Evolutionary conservation across 345 rosid genomes (phyloP).

Genomic region (Populus pruinosa): DNA sequence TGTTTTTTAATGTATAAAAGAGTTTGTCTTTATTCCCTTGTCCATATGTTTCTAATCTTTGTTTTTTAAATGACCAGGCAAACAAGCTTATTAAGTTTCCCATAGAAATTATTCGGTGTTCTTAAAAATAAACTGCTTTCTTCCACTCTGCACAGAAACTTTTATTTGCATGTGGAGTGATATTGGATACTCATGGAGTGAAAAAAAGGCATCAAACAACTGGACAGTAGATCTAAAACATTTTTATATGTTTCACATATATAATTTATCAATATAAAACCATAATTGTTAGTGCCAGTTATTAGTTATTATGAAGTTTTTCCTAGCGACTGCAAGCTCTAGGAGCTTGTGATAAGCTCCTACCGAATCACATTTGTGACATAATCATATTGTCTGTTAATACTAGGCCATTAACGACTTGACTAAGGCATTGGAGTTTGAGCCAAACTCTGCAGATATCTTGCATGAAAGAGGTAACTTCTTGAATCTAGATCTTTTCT

Average conservation of each 20-base stretch:
- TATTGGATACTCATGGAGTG: background rate
- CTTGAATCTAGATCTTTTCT: slow-evolving; percentile 9
- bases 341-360: background rate
- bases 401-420: slow-evolving; percentile 87
- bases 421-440: slow-evolving; percentile 84
- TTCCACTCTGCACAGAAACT: slow-evolving; percentile 8
- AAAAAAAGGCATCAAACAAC: slow-evolving; percentile 2
- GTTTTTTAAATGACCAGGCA: background rate
- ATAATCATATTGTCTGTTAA: slow-evolving; percentile 18
- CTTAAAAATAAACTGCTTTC: slow-evolving; percentile 2
- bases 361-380: background rate
- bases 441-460: slow-evolving; percentile 81
- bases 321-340: background rate
- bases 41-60: slow-evolving; percentile 8
- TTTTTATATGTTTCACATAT: background rate
- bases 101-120: background rate
- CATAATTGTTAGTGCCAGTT: slow-evolving; percentile 9
- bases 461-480: slow-evolving; percentile 88
- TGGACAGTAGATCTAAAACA: background rate
- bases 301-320: background rate
- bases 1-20: background rate
- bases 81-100: background rate
- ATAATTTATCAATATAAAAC: slow-evolving; percentile 6
- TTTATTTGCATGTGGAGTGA: background rate
- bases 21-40: background rate